Evolutionary conservation across 2,329 filamentous ascomycete species (phyloP).

Genomic region (Talaromyces sp.): DNA sequence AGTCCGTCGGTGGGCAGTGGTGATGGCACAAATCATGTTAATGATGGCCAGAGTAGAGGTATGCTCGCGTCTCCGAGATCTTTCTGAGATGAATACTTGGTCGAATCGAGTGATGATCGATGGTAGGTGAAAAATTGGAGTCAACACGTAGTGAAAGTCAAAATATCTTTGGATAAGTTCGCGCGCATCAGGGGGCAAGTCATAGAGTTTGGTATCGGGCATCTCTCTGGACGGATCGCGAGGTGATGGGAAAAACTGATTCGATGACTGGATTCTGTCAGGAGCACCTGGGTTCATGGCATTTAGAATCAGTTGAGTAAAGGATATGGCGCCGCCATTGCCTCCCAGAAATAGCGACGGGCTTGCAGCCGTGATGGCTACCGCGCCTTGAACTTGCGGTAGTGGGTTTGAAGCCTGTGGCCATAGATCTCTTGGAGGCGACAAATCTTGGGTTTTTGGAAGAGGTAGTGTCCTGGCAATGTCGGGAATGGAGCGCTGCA

Average conservation of each 20-base stretch:
- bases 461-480: background rate
- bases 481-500: background rate
- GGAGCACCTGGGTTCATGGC: conserved; percentile 11
- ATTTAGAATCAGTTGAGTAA: conserved; percentile 13
- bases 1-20: conserved; percentile 7
- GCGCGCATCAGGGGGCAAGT: conserved; percentile 10
- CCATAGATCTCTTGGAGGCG: background rate
- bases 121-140: conserved; percentile 11
- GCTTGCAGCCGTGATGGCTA: conserved; percentile 9
- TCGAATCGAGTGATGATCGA: conserved; percentile 9
- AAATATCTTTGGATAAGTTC: conserved; percentile 11
- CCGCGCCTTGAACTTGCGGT: background rate
- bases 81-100: conserved; percentile 5
- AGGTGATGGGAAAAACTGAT: conserved; percentile 10
- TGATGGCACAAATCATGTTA: conserved; percentile 13
- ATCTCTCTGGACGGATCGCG: conserved; percentile 11
- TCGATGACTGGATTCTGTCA: conserved; percentile 9
- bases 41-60: conserved; percentile 9
- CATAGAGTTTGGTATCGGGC: conserved; percentile 12
- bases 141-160: conserved; percentile 12
- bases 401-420: background rate
- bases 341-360: conserved; percentile 11
- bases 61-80: conserved; percentile 6
- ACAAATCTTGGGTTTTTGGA: background rate
- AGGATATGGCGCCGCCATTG: conserved; percentile 8